These are phyloP conservation scores for Russula foetens DNA, from an alignment of 768 basidiomycete species.

Conservation along the genomic window DNA sequence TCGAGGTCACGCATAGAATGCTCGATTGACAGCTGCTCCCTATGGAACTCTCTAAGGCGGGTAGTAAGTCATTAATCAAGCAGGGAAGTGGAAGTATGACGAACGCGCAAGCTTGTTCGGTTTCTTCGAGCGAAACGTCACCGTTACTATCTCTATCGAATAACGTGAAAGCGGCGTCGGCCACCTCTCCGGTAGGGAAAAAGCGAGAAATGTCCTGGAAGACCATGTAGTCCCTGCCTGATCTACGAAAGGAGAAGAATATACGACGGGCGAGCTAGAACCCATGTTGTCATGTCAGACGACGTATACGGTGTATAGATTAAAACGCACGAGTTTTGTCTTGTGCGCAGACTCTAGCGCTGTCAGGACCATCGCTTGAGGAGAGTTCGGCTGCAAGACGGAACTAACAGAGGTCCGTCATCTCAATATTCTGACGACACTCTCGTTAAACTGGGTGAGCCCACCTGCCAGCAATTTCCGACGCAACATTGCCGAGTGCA, in stretches of 20 bases:
- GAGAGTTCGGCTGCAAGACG: slow-evolving; percentile 84
- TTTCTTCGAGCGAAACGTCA: slow-evolving; percentile 60
- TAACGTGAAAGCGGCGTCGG: slow-evolving; percentile 55
- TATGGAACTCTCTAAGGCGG: slow-evolving; percentile 58
- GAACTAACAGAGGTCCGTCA: slow-evolving; percentile 33
- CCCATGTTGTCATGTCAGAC: neutral
- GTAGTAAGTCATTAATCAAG: neutral
- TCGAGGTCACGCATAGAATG: slow-evolving; percentile 86
- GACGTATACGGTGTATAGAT: slow-evolving; percentile 1
- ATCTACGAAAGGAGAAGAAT: slow-evolving; percentile 75
- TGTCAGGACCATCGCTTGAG: slow-evolving; percentile 69
- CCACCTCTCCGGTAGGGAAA: slow-evolving; percentile 61
- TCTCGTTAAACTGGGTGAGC: slow-evolving; percentile 1
- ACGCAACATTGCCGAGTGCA: slow-evolving; percentile 53
- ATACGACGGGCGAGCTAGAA: slow-evolving; percentile 70
- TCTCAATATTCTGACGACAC: neutral
- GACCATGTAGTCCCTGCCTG: slow-evolving; percentile 48
- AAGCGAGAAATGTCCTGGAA: slow-evolving; percentile 63
- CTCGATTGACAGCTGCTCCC: slow-evolving; percentile 77
- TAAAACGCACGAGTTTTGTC: slow-evolving; percentile 48
- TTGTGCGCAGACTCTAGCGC: slow-evolving; percentile 77
- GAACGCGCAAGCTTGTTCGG: slow-evolving; percentile 67
- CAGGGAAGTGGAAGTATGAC: neutral
- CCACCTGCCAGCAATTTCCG: slow-evolving; percentile 47
- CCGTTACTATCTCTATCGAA: slow-evolving; percentile 71